Base-by-base conservation (phyloP, 1,284 basidiomycete species). In the Laetiporus sulphureus region DNA sequence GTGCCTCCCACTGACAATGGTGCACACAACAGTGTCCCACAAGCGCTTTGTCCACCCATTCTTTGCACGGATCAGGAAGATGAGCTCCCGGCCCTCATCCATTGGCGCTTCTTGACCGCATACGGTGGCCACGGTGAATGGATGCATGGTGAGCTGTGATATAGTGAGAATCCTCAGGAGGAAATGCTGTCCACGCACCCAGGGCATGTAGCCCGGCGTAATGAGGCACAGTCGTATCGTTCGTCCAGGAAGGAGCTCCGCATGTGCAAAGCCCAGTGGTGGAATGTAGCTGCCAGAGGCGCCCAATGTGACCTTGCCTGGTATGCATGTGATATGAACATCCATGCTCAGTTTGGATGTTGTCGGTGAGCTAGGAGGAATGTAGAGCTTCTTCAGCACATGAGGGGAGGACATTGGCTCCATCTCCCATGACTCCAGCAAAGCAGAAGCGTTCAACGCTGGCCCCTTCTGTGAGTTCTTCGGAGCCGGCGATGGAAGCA, bases 161-260 rank as follows among this genome's bases (percentile, higher is more conserved):
- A 93, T 68, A 16, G 72, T 71, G 1, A 90, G 90, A 5, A 91
- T 67, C 45, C 72, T 78, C 46, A 93, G 72, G 18, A 87, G 71
- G 51, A 91, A 78, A 59, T 87, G 83, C 58, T 90, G 86, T 4
- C 90, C 91, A 0, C 90, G 81, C 4, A 77, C 71, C 87, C 88
- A 92, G 0, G 68, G 61, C 39, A 85, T 59, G 37, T 71, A 72
- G 0, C 72, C 71, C 0, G 81, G 73, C 0, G 83, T 73, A 31
- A 80, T 68, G 30, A 91, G 66, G 1, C 84, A 82, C 16, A 93
- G 61, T 18, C 90, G 81, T 16, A 92, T 63, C 3, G 83, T 89
- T 13, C 79, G 72, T 3, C 90, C 91, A 0, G 90, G 81, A 11
- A 92, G 67, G 2, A 91, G 67, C 55, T 91, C 86, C 1, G 79